A percentile compares a stretch with the other conserved stretches of the same genome.
These are phyloP conservation scores for Trichoderma endophyticum DNA, from an alignment of 2,329 filamentous ascomycete species.

Conservation along the genomic window DNA sequence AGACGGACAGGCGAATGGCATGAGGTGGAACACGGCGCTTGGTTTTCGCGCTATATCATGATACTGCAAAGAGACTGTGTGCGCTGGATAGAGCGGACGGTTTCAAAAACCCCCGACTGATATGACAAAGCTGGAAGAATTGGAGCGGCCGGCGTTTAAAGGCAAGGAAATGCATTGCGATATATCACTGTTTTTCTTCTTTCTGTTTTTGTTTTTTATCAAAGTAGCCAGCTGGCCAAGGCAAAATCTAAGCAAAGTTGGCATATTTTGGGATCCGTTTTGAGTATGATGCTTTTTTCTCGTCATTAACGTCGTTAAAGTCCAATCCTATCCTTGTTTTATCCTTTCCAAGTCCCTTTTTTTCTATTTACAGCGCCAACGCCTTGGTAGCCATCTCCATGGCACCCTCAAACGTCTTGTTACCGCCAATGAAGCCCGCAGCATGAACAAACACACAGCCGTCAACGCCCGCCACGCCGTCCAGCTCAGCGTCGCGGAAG, in stretches of 20 bases:
- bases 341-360: background rate
- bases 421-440: conserved; percentile 92
- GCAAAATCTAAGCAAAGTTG: background rate
- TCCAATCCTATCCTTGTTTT: background rate
- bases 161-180: conserved; percentile 6
- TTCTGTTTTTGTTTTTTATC: background rate
- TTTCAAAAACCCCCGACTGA: background rate
- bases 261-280: background rate
- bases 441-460: conserved; percentile 93
- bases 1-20: conserved; percentile 50
- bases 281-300: background rate
- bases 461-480: conserved; percentile 63
- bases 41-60: background rate
- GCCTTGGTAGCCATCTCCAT: conserved; percentile 81
- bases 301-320: background rate
- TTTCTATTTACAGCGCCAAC: conserved; percentile 39
- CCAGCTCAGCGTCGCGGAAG: conserved; percentile 80
- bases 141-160: conserved; percentile 10
- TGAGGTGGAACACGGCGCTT: conserved; percentile 22
- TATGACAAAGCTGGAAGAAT: background rate
- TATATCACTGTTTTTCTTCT: background rate
- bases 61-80: background rate
- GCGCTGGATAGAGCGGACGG: background rate
- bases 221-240: background rate
- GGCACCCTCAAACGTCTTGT: conserved; percentile 85